Evolutionary conservation across 1,284 basidiomycete genomes (phyloP), one percentile per base, ranked within the genome.

Genomic region (Sporisorium sorghi): DNA sequence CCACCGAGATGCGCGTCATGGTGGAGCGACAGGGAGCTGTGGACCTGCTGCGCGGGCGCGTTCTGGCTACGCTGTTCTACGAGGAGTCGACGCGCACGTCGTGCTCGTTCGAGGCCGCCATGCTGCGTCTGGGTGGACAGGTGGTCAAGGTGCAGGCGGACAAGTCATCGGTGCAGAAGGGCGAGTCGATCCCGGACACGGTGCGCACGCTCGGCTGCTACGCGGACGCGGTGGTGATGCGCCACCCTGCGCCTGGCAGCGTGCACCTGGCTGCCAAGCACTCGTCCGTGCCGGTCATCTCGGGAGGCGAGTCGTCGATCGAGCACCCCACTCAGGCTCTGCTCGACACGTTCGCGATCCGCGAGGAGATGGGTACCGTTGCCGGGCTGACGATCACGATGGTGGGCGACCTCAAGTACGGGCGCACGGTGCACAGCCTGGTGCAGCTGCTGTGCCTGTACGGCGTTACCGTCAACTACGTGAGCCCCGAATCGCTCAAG

Each of bases 371-470:
- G 46, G 97, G 97, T 71, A 98, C 96, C 0, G 94, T 99, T 73
- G 98, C 97, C 83, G 97, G 96, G 50, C 91, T 93, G 61, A 96
- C 93, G 14, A 91, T 99, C 83, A 99, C 97, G 11, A 86, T 87
- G 86, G 73, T 99, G 10, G 97, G 97, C 65, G 97, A 99, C 86
- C 88, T 99, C 79, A 98, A 98, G 89, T 97, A 99, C 84, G 97
- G 97, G 40, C 90, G 97, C 63, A 99, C 97, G 0, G 95, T 97
- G 1, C 97, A 99, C 87, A 93, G 92, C 78, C 89, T 99, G 54
- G 96, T 98, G 79, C 92, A 92, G 44, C 88, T 99, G 10, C 89
- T 99, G 8, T 93, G 90, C 79, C 88, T 96, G 50, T 91, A 91
- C 44, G 87, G 87, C 61, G 94, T 98, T 50, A 92, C 90, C 61